These are phyloP conservation scores for Circinella minor DNA, from an alignment of 371 early-diverging fungal species.

Conservation along the genomic window DNA sequence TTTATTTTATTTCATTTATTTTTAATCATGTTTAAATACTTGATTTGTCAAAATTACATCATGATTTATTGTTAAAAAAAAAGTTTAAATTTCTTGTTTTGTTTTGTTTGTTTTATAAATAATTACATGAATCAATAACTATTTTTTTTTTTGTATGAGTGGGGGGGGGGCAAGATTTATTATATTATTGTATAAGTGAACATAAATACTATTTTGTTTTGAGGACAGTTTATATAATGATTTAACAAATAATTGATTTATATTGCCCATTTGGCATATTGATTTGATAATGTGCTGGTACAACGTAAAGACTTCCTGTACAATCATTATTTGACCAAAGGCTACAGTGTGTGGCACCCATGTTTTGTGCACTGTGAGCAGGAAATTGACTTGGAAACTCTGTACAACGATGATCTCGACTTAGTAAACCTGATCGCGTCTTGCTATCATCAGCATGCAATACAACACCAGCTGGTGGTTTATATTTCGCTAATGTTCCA, in stretches of 20 bases:
- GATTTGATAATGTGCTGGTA: constrained; percentile 47
- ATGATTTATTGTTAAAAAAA: too few relatives aligned
- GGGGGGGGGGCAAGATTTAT: too few relatives aligned
- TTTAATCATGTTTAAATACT: too few relatives aligned
- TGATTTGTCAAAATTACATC: too few relatives aligned
- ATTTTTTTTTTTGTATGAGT: too few relatives aligned
- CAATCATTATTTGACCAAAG: constrained; percentile 43
- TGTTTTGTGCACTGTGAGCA: constrained; percentile 33
- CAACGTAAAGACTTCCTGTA: constrained; percentile 36
- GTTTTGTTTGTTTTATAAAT: too few relatives aligned
- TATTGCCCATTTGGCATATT: constrained; percentile 29
- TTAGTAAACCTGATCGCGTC: constrained; percentile 35
- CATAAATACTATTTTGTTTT: too few relatives aligned
- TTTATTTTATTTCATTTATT: too few relatives aligned
- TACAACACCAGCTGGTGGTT: constrained; percentile 24
- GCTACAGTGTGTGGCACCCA: constrained; percentile 40
- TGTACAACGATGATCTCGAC: constrained; percentile 38
- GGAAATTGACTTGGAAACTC: constrained; percentile 35
- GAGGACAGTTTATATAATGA: too few relatives aligned
- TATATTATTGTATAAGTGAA: too few relatives aligned
- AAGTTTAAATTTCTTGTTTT: too few relatives aligned
- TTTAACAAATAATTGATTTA: constrained; percentile 38
- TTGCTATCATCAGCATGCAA: constrained; percentile 28
- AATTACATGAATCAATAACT: too few relatives aligned
- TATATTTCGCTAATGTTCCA: constrained; percentile 19